Evolutionary conservation across 2,329 filamentous ascomycete species (phyloP), one percentile per base, ranked within the genome.

Genomic region (Colletotrichum lupini): DNA sequence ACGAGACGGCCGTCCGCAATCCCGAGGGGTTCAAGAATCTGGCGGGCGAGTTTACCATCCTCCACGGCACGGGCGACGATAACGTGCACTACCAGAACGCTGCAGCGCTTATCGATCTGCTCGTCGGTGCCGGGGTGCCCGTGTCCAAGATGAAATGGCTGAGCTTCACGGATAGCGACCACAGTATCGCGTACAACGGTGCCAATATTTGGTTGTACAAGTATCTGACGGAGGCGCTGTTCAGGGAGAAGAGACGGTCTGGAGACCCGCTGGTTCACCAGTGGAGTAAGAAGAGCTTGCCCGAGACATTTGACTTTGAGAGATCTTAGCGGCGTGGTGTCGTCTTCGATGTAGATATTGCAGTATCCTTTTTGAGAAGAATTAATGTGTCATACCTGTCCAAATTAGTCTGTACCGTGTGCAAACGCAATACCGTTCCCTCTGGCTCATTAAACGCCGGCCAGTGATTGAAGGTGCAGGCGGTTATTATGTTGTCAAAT

Each of bases 41-140:
- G 9, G 83, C 83, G 0, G 92, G 92, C 4, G 86, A 88, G 2
- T 89, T 92, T 74, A 83, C 90, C 5, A 85, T 94, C 56, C 87
- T 91, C 73, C 92, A 94, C 77, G 92, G 92, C 0, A 89, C 90
- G 0, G 91, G 91, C 0, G 92, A 94, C 75, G 92, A 93, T 76
- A 94, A 94, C 64, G 92, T 93, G 16, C 92, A 94, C 77, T 93
- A 92, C 78, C 91, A 93, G 81, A 90, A 94, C 74, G 77, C 88
- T 0, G 91, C 91, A 0, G 90, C 88, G 1, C 80, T 94, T 42
- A 82, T 91, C 0, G 91, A 94, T 76, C 79, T 91, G 26, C 81
- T 94, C 0, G 89, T 93, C 37, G 86, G 87, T 0, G 87, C 82
- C 0, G 88, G 88, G 0, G 89, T 93, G 0, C 86, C 87, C 0